These are phyloP conservation scores for Aquilaria yunnanensis DNA, from an alignment of 345 rosid species.

Conservation along the genomic window DNA sequence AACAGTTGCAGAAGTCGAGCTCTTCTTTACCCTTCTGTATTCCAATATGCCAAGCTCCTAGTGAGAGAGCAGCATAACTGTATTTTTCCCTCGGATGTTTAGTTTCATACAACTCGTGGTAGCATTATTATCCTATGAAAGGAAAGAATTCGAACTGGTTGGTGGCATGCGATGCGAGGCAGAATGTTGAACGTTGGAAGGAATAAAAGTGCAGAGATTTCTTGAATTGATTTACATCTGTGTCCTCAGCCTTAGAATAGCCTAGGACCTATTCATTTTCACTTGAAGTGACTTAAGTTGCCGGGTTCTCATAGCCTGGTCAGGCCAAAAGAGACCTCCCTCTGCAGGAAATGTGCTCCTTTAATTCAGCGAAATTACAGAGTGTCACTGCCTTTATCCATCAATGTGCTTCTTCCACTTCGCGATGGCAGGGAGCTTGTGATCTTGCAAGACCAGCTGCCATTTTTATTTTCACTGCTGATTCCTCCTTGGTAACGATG, in stretches of 20 bases:
- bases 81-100: conserved; percentile 8
- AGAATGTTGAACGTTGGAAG: conserved; percentile 5
- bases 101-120: conserved; percentile 9
- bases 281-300: no score
- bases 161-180: background rate
- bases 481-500: no score
- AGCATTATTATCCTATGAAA: background rate
- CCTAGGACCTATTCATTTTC: no score
- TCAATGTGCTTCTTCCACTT: no score
- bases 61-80: conserved; percentile 14
- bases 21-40: conserved; percentile 82
- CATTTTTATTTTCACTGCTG: no score
- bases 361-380: no score
- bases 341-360: background rate
- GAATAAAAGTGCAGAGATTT: conserved; percentile 9
- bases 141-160: conserved; percentile 13
- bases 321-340: no score
- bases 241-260: background rate
- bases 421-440: no score
- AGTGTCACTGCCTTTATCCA: no score
- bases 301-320: no score
- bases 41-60: conserved; percentile 51
- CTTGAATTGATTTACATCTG: conserved; percentile 16
- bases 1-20: conserved; percentile 57
- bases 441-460: no score